phyloP scores from a whole-genome alignment of 2,329 filamentous ascomycete genomes.

The Nemania diffusa region DNA sequence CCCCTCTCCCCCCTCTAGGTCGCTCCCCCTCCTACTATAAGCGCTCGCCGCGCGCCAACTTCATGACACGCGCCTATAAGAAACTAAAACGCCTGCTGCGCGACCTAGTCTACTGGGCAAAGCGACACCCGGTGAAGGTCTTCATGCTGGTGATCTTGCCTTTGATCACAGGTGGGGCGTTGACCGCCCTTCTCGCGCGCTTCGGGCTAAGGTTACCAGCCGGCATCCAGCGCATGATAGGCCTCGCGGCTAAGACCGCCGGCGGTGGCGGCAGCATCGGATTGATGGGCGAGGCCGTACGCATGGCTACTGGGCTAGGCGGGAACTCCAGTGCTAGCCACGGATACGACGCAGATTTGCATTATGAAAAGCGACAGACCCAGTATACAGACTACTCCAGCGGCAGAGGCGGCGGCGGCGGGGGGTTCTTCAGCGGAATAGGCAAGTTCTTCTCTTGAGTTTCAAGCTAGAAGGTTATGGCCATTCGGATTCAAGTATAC shows the following conservation, averaged over 20 bases:
- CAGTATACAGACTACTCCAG: conserved; percentile 51
- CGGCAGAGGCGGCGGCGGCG: conserved; percentile 47
- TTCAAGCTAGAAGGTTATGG: neutral
- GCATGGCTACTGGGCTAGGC: conserved; percentile 58
- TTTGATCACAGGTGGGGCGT: conserved; percentile 82
- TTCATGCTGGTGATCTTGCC: conserved; percentile 90
- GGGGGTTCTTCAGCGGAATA: conserved; percentile 53
- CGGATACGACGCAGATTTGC: conserved; percentile 48
- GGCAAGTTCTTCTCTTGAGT: conserved; percentile 57
- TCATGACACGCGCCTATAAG: conserved; percentile 77
- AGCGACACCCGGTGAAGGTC: conserved; percentile 85
- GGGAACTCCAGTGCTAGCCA: conserved; percentile 49
- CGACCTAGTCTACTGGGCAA: conserved; percentile 83
- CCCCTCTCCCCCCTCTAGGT: conserved; percentile 48
- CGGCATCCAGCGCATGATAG: conserved; percentile 68
- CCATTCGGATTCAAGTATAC: conserved; percentile 15
- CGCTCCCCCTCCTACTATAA: conserved; percentile 77
- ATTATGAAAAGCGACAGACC: conserved; percentile 53
- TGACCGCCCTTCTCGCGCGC: conserved; percentile 79
- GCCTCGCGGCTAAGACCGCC: conserved; percentile 61
- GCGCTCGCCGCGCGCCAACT: conserved; percentile 82
- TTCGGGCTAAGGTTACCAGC: conserved; percentile 83
- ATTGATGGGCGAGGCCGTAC: conserved; percentile 65
- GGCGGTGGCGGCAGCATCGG: conserved; percentile 61
- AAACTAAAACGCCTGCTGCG: conserved; percentile 82